Evolutionary conservation across 768 basidiomycete species (phyloP), one percentile per base, ranked within the genome.

Genomic region (Pisolithus marmoratus): DNA sequence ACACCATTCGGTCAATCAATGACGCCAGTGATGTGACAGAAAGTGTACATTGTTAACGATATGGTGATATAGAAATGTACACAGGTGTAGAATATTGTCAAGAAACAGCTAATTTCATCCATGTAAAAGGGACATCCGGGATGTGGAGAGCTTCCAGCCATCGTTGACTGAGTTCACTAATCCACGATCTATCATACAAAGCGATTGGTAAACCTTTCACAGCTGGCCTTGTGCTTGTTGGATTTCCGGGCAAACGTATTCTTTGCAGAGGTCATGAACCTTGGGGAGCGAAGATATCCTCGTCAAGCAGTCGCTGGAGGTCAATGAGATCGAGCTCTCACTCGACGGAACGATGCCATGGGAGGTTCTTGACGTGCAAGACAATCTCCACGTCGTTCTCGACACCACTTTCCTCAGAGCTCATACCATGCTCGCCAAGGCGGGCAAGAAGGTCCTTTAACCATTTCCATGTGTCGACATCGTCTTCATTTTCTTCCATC

Each of bases 371-470:
- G 20, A 56, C 49, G 3, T 31, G 17, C 12, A 57, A 31, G 3
- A 57, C 31, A 5, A 14, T 27, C 34, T 54, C 24, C 0, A 54
- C 42, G 5, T 29, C 19, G 19, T 57, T 57, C 27, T 57, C 44
- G 0, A 57, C 5, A 8, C 22, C 11, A 7, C 55, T 59, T 8
- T 59, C 56, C 22, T 59, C 48, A 1, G 53, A 59, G 31, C 56
- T 59, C 53, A 57, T 54, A 1, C 51, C 53, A 15, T 54, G n/a
- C 6, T 59, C 51, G 0, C 54, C 52, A 37, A 58, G 49, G 3
- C 7, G n/a, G 37, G 4, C 9, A n/a, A 58, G 8, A 3, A 55
- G 23, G 1, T 8, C 5, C 3, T 53, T 27, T 3, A 58, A 42
- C 57, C 54, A 58, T 2, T 31, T n/a, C 49, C 54, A 58, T 38